Evolutionary conservation across 1,284 basidiomycete genomes (phyloP), one percentile per base, ranked within the genome.

Genomic region (Boletus sp.): DNA sequence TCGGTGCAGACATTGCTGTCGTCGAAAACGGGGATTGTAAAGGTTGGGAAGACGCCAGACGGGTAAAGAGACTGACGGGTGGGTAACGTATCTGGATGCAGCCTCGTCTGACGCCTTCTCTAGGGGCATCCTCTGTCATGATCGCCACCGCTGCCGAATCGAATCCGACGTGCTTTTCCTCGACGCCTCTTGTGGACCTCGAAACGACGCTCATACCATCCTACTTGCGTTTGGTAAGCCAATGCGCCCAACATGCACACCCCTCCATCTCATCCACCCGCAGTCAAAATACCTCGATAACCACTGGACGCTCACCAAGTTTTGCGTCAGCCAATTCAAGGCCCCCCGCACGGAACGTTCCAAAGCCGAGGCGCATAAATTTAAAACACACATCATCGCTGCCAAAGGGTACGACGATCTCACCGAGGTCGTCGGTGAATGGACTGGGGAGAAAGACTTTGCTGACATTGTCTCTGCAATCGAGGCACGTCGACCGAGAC

Each of bases 1-100:
- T 89, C 76, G 88, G 85, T 0, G 85, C 81, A 66, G 89, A 86
- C 19, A 83, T 98, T 27, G 90, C 95, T 2, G 88, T 99, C 17
- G 84, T 95, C 38, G 93, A 94, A 77, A 99, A 99, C 74, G 97
- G 97, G 0, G 97, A 99, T 74, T 97, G 94, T 65, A 80, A 85
- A 56, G 89, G 89, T 2, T 90, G 83, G 73, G 83, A 89, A 61
- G 95, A 97, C 69, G 91, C 91, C 55, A 85, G 87, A 60, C 81
- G 86, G 49, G 86, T 97, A 61, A 85, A 90, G 61, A 79, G 83
- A 59, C 75, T 87, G 19, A 97, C 95, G 23, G 91, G 94, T 87
- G 68, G 31, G 79, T 55, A 17, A 30, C 14, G 1, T 1, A 8
- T n/a, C 54, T 6, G 40, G 16, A n/a, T 9, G 11, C 16, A 11